Percentiles rank a stretch among this genome's conserved stretches.
phyloP scores from a whole-genome alignment of 2,329 filamentous ascomycete species.

The Botrytis aclada region DNA sequence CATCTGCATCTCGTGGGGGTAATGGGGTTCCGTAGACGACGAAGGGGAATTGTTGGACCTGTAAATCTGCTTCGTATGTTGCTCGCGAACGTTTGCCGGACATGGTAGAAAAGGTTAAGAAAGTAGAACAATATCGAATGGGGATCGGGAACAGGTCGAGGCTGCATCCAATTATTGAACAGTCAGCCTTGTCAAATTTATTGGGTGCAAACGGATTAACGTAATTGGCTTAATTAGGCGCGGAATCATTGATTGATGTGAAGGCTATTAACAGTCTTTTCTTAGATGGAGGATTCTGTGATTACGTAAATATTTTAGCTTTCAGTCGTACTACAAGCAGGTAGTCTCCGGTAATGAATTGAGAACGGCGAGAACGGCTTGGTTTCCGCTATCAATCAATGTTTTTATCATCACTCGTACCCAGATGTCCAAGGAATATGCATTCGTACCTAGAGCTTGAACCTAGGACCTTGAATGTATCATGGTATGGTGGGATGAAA shows the following conservation, averaged over 20 bases:
- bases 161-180: slow-evolving; percentile 9
- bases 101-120: slow-evolving; percentile 48
- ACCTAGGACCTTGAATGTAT: too few species aligned
- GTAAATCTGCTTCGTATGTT: slow-evolving; percentile 72
- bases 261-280: neutral
- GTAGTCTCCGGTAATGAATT: neutral
- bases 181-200: slow-evolving; percentile 11
- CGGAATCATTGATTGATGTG: neutral
- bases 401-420: too few species aligned
- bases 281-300: neutral
- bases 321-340: neutral
- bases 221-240: neutral
- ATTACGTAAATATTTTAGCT: neutral
- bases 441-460: neutral
- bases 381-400: neutral
- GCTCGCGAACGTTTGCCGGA: slow-evolving; percentile 75
- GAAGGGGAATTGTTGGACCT: slow-evolving; percentile 67
- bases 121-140: neutral
- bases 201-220: neutral
- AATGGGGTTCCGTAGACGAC: slow-evolving; percentile 82
- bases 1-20: slow-evolving; percentile 70
- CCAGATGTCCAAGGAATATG: neutral
- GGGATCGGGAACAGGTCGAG: slow-evolving; percentile 7
- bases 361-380: slow-evolving; percentile 1
- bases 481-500: too few species aligned